Evolutionary conservation across 2,329 filamentous ascomycete genomes (phyloP).

Genomic region (Cyphellophora attinorum): DNA sequence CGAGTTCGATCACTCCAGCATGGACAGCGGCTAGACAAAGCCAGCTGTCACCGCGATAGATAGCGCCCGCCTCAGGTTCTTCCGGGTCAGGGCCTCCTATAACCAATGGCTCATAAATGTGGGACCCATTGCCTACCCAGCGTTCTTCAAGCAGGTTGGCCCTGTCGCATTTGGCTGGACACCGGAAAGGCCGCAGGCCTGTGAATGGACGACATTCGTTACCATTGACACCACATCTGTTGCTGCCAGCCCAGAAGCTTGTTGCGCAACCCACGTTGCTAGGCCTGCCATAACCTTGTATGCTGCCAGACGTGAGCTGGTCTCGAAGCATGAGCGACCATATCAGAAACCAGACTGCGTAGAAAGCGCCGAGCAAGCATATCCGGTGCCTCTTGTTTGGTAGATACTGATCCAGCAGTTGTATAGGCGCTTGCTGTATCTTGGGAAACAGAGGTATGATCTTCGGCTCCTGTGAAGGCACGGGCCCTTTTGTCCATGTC

Average conservation of each 20-base stretch:
- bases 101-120: slow-evolving; percentile 43
- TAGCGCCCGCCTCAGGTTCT: slow-evolving; percentile 34
- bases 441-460: slow-evolving; percentile 37
- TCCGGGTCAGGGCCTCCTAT: slow-evolving; percentile 38
- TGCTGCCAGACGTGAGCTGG: slow-evolving; percentile 36
- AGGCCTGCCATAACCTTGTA: slow-evolving; percentile 38
- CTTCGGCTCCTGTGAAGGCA: slow-evolving; percentile 35
- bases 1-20: slow-evolving; percentile 64
- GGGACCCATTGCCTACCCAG: slow-evolving; percentile 40
- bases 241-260: slow-evolving; percentile 34
- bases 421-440: slow-evolving; percentile 36
- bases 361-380: slow-evolving; percentile 30
- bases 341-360: slow-evolving; percentile 36
- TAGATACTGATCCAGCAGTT: slow-evolving; percentile 32
- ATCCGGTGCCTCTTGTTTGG: slow-evolving; percentile 38
- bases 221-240: slow-evolving; percentile 44
- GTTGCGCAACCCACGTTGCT: slow-evolving; percentile 35
- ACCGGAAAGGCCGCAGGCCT: slow-evolving; percentile 44
- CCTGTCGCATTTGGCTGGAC: slow-evolving; percentile 44
- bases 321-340: slow-evolving; percentile 36
- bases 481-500: slow-evolving; percentile 38
- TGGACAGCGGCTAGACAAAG: slow-evolving; percentile 80
- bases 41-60: slow-evolving; percentile 84
- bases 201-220: slow-evolving; percentile 47
- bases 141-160: slow-evolving; percentile 40